These are phyloP conservation scores for Passiflora organensis DNA, from an alignment of 345 rosid species.

Conservation along the genomic window DNA sequence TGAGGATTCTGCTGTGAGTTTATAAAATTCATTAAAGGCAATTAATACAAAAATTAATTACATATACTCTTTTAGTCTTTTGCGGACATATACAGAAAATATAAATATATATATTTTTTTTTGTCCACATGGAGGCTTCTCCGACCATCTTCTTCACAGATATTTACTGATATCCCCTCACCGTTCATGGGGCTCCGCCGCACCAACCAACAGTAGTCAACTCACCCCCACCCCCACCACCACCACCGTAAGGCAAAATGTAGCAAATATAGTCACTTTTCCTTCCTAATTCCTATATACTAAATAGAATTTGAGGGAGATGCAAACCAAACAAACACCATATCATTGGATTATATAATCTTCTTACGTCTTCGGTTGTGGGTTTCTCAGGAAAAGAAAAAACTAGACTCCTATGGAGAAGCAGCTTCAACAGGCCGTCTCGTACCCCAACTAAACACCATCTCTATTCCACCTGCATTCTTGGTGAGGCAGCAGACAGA, in stretches of 20 bases:
- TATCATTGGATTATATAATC: no score
- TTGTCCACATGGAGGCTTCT: conserved; percentile 12
- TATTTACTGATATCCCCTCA: not conserved
- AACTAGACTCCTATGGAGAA: conserved; percentile 14
- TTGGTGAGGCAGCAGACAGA: not conserved
- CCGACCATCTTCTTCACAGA: no score
- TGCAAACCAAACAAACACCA: not conserved
- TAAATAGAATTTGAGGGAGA: conserved; percentile 5
- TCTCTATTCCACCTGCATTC: conserved; percentile 11
- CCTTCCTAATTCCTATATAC: conserved; percentile 10
- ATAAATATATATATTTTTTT: no score
- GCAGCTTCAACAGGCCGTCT: not conserved
- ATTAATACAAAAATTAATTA: no score
- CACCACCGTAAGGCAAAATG: no score
- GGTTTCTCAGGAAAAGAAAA: conserved; percentile 11
- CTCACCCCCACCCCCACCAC: conserved; percentile 19
- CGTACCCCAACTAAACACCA: no score
- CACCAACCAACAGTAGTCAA: conserved; percentile 14
- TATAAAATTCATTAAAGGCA: no score
- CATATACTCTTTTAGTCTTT: no score
- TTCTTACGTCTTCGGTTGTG: not conserved
- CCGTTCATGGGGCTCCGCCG: not conserved
- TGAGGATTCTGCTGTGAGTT: no score
- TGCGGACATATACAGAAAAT: no score
- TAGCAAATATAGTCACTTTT: conserved; percentile 12